Conservation (phyloP, 371 early-diverging fungal species). For the Rhizopus microsporus region DNA sequence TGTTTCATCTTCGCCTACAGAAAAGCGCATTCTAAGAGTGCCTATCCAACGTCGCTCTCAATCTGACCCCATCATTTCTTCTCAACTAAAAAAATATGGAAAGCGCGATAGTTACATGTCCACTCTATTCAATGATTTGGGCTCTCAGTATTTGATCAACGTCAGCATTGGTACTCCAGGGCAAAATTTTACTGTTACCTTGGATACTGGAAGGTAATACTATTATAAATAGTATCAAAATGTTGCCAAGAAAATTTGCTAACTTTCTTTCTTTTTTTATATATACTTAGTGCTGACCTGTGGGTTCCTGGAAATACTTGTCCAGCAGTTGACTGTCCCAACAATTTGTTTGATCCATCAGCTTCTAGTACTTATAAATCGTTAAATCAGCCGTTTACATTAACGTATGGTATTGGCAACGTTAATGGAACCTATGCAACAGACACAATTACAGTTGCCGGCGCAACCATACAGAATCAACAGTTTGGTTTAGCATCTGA, state of each 20-base stretch:
- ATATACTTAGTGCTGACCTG: slow-evolving; percentile 38
- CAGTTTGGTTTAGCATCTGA: slow-evolving; percentile 44
- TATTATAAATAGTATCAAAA: slow-evolving; percentile 1
- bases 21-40: slow-evolving; percentile 9
- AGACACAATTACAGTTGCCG: slow-evolving; percentile 41
- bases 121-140: slow-evolving; percentile 39
- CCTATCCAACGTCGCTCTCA: slow-evolving; percentile 15
- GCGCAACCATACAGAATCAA: slow-evolving; percentile 33
- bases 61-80: slow-evolving; percentile 17
- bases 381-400: slow-evolving; percentile 16
- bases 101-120: slow-evolving; percentile 21
- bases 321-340: slow-evolving; percentile 40
- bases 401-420: slow-evolving; percentile 45
- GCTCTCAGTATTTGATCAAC: slow-evolving; percentile 38
- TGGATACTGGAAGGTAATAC: slow-evolving; percentile 53
- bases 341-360: slow-evolving; percentile 26
- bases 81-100: slow-evolving; percentile 11
- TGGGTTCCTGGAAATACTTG: slow-evolving; percentile 47
- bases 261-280: not conserved
- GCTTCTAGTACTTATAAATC: slow-evolving; percentile 35
- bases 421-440: slow-evolving; percentile 46
- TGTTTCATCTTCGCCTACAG: not conserved
- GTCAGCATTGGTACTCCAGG: slow-evolving; percentile 42
- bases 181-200: slow-evolving; percentile 42
- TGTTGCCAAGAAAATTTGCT: slow-evolving; percentile 5